Base-by-base conservation (phyloP, 2,329 filamentous ascomycete species). In the Diaporthe citrichinensis region DNA sequence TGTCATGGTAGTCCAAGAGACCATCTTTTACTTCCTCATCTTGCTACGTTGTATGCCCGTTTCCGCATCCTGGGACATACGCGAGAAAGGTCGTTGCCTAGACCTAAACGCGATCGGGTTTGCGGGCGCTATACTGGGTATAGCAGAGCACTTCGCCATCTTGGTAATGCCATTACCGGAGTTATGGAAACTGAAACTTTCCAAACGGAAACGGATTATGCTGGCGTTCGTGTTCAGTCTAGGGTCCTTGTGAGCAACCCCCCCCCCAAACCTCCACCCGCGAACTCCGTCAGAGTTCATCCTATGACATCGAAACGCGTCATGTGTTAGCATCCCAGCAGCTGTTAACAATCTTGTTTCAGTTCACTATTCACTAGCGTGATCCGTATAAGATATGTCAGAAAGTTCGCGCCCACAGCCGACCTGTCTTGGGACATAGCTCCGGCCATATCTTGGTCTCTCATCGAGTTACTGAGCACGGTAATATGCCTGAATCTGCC, bases 371-470 rank as follows among this genome's bases (percentile, higher is more conserved):
- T 74, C 53, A 74, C 73, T 31, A 61, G 55, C 12, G 58, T 74
- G 36, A 65, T 74, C 31, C 73, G 73, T 20, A 53, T 74, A 39
- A 62, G 51, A 49, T 74, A 74, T 44, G 73, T 74, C 25, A 49
- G 46, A 14, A 71, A 39, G 25, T 74, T 61, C n/a, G 67, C 55
- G 41, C 65, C 67, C 28, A 74, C 73, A 44, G 65, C 67, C 44
- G 73, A 74, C 57, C n/a, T 61, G 2, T 71, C 73, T 15, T 74
- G 73, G 73, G 73, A 72, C 14, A 65, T 58, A 31, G 73, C 69
- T 39, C 65, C 55, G 55, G 67, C 69, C 55, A 69, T 74, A 46
- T 58, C 51, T 6, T 74, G 73, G 73, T 74, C 73, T 44, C 41
- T 74, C 31, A 49, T 74, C 44, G 73, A 74, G 44, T 49, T 61